phyloP scores from a whole-genome alignment of 176 grass and related monocot species.

The Oryza longistaminata region DNA sequence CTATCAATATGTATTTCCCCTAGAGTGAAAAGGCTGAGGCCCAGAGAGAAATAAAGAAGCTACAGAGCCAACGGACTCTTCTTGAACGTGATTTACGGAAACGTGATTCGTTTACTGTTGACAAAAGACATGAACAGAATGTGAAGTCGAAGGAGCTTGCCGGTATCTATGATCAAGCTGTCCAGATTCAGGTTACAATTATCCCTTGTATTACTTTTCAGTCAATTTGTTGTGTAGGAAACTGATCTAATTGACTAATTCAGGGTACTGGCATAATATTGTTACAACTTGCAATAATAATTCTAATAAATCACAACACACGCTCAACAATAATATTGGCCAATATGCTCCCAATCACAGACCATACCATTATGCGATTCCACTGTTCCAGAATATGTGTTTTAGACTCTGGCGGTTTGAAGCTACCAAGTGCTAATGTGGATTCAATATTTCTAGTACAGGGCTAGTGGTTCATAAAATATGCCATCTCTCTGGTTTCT shows the following conservation, averaged over 20 bases:
- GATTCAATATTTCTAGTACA: not conserved
- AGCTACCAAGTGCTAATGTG: not conserved
- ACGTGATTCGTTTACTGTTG: constrained; percentile 47
- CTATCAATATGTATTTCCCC: constrained; percentile 20
- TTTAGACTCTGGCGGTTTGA: not conserved
- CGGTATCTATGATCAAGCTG: constrained; percentile 54
- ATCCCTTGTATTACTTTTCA: constrained; percentile 15
- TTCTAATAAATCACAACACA: constrained; percentile 11
- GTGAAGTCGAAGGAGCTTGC: constrained; percentile 49
- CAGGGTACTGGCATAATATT: constrained; percentile 13
- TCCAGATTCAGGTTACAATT: constrained; percentile 41
- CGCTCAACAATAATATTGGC: not conserved
- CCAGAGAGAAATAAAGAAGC: constrained; percentile 73
- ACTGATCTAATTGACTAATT: not conserved
- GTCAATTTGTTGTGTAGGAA: not conserved
- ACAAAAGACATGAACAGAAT: constrained; percentile 70
- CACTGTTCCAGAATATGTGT: constrained; percentile 1
- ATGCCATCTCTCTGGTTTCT: constrained; percentile 9
- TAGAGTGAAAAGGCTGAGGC: constrained; percentile 81
- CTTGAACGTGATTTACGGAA: constrained; percentile 83
- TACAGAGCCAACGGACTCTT: constrained; percentile 68
- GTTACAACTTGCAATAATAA: constrained; percentile 17
- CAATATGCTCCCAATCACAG: not conserved
- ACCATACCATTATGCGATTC: not conserved
- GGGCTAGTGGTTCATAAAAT: not conserved